These are phyloP conservation scores for Tylopilus sp. DNA, from an alignment of 768 basidiomycete species.

Conservation along the genomic window DNA sequence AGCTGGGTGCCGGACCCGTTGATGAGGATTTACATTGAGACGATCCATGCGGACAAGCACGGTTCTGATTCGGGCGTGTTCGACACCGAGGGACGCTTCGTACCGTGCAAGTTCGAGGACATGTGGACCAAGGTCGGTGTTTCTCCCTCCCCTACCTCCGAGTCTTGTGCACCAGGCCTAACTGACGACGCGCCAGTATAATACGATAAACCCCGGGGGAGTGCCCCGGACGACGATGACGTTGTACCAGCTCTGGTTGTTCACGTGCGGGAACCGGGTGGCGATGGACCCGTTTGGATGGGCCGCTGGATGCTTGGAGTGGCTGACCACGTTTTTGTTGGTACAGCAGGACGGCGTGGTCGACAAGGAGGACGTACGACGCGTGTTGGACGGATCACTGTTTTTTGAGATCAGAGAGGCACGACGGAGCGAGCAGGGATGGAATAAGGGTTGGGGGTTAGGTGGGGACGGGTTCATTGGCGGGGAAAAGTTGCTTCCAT, in stretches of 20 bases:
- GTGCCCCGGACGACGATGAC: slow-evolving; percentile 23
- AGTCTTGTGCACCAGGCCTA: too few species aligned
- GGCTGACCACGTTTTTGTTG: slow-evolving; percentile 36
- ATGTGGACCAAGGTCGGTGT: slow-evolving; percentile 38
- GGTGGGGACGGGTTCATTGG: slow-evolving; percentile 32
- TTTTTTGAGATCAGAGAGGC: slow-evolving; percentile 34
- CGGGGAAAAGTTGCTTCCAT: slow-evolving; percentile 28
- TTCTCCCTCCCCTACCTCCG: too few species aligned
- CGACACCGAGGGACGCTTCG: slow-evolving; percentile 40
- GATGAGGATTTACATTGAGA: slow-evolving; percentile 35
- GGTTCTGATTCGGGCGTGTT: slow-evolving; percentile 43
- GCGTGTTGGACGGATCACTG: slow-evolving; percentile 39
- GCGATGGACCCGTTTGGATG: slow-evolving; percentile 37
- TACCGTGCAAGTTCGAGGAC: slow-evolving; percentile 41
- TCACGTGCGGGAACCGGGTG: slow-evolving; percentile 29
- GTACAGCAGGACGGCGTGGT: slow-evolving; percentile 39
- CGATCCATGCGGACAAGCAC: slow-evolving; percentile 39
- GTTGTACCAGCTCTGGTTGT: slow-evolving; percentile 31
- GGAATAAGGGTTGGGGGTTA: slow-evolving; percentile 30
- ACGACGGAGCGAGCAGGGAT: slow-evolving; percentile 17
- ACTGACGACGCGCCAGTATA: slow-evolving; percentile 12
- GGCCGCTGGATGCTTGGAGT: slow-evolving; percentile 36
- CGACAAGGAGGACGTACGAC: slow-evolving; percentile 40
- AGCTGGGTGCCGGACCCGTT: slow-evolving; percentile 39
- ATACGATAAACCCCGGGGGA: slow-evolving; percentile 3